Conservation (phyloP, 148 eudicot species). For the Mesembryanthemum crystallinum region DNA sequence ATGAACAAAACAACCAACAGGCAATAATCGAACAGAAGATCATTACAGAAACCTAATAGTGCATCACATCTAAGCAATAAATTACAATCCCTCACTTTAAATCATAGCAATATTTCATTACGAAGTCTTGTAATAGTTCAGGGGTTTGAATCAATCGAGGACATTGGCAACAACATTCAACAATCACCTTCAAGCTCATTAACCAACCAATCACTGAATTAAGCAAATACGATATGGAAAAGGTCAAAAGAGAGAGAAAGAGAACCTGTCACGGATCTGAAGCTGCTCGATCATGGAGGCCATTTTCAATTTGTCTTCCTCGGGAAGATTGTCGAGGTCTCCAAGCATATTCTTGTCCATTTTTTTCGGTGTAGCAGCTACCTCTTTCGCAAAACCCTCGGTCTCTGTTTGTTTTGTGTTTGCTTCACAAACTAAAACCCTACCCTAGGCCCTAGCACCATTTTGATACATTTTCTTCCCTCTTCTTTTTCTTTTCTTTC, state of each 20-base stretch:
- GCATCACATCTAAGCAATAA: neutral
- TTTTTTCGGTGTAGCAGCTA: slow-evolving; percentile 14
- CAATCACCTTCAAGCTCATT: neutral
- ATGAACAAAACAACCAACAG: no score
- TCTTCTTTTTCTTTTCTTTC: no score
- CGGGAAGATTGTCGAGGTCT: slow-evolving; percentile 66
- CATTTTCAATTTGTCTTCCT: slow-evolving; percentile 75
- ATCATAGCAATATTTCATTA: neutral
- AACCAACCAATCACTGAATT: no score
- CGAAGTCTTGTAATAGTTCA: no score
- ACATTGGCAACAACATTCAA: neutral
- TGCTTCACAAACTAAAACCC: neutral
- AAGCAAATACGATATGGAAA: neutral
- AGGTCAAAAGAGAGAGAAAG: neutral
- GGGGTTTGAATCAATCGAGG: neutral
- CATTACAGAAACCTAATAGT: neutral
- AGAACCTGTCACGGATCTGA: slow-evolving; percentile 91
- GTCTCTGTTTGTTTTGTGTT: neutral
- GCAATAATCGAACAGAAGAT: no score
- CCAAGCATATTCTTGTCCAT: slow-evolving; percentile 88
- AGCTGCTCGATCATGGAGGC: slow-evolving; percentile 91
- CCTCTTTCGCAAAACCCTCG: neutral
- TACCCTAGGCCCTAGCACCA: neutral
- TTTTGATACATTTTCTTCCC: no score
- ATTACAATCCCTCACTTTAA: neutral